A percentile compares a stretch with the other conserved stretches of the same genome.
Conservation (phyloP, 2,329 filamentous ascomycete species). For the Neonectria coccinea region DNA sequence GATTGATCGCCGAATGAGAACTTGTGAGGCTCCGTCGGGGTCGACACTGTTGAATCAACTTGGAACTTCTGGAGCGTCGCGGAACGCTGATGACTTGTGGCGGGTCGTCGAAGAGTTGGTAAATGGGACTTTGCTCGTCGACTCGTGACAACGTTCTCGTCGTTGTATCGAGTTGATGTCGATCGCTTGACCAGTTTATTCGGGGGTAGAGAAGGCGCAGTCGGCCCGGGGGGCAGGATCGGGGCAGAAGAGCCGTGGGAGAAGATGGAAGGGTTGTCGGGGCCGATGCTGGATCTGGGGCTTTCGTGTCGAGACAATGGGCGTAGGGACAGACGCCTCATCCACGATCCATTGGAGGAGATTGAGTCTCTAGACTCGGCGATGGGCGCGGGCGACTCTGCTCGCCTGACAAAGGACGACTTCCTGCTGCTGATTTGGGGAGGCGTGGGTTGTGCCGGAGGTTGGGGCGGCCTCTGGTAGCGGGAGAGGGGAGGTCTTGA, state of each 20-base stretch:
- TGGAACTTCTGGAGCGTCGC: constrained; percentile 72
- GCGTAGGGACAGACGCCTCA: constrained; percentile 75
- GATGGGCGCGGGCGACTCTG: constrained; percentile 52
- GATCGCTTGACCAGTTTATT: constrained; percentile 85
- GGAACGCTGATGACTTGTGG: constrained; percentile 83
- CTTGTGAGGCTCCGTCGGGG: constrained; percentile 43
- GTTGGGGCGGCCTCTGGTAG: constrained; percentile 52
- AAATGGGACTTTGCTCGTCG: constrained; percentile 70
- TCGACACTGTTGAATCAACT: constrained; percentile 45
- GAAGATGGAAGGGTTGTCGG: constrained; percentile 74
- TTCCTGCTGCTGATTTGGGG: constrained; percentile 55
- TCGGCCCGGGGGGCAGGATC: constrained; percentile 61
- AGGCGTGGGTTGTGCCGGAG: constrained; percentile 57
- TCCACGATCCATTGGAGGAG: constrained; percentile 77
- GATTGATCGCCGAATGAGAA: constrained; percentile 53
- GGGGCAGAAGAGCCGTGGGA: constrained; percentile 76
- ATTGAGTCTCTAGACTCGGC: constrained; percentile 67
- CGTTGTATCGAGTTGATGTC: constrained; percentile 64
- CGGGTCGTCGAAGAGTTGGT: constrained; percentile 76
- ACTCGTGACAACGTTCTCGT: constrained; percentile 56
- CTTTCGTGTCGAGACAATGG: constrained; percentile 74
- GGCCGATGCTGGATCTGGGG: constrained; percentile 71
- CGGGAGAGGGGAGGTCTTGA: constrained; percentile 54
- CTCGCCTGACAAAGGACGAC: constrained; percentile 56
- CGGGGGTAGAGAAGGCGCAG: constrained; percentile 63